phyloP scores from a whole-genome alignment of 2,329 filamentous ascomycete species.

The Salinomyces thailandicus region DNA sequence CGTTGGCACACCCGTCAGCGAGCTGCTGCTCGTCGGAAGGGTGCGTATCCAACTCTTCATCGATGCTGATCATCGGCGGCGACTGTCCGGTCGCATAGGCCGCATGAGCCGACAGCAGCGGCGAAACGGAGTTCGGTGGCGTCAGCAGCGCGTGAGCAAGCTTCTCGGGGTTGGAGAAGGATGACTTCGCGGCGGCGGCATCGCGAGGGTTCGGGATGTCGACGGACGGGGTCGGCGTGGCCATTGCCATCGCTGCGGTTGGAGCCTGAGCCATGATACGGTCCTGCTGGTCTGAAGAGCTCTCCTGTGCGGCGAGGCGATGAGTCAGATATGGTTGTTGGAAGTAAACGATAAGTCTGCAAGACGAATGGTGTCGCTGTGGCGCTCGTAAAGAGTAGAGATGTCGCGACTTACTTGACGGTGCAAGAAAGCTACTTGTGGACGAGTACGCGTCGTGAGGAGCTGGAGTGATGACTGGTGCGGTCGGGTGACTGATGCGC shows the following conservation, averaged over 20 bases:
- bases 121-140: conserved; percentile 91
- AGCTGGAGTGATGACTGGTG: conserved; percentile 1
- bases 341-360: conserved; percentile 6
- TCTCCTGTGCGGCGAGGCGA: conserved; percentile 21
- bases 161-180: conserved; percentile 21
- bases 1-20: conserved; percentile 13
- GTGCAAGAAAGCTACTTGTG: conserved; percentile 22
- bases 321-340: conserved; percentile 18
- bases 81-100: conserved; percentile 48
- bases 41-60: conserved; percentile 72
- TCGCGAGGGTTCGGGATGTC: conserved; percentile 20
- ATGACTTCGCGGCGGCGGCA: conserved; percentile 12
- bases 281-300: conserved; percentile 17
- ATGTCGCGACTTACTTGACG: conserved; percentile 25
- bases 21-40: conserved; percentile 45
- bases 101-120: conserved; percentile 70
- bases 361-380: conserved; percentile 1
- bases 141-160: conserved; percentile 56
- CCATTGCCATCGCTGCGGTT: conserved; percentile 24
- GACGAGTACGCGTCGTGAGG: background rate
- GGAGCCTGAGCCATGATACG: conserved; percentile 23
- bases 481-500: background rate
- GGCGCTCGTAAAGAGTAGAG: conserved; percentile 2
- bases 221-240: conserved; percentile 22
- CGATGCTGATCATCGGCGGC: conserved; percentile 46